phyloP scores from a whole-genome alignment of 192 early-diverging fungal genomes.

The Coemansia sp. region DNA sequence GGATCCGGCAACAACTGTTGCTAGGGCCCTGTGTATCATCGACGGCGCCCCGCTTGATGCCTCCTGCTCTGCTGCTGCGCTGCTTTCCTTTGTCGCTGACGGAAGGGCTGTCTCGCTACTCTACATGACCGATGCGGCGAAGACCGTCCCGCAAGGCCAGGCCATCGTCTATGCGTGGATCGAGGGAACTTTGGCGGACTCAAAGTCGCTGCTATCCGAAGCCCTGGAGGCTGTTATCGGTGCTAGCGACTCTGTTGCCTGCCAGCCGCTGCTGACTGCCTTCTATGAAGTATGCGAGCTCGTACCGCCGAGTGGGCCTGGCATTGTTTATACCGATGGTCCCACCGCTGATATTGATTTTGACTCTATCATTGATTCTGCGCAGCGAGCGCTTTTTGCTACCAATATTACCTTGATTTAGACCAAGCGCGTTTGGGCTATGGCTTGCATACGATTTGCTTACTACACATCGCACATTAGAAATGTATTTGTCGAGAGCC shows the following conservation, averaged over 20 bases:
- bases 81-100: conserved; percentile 17
- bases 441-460: no score
- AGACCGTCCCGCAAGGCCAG: conserved; percentile 31
- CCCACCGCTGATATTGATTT: conserved; percentile 26
- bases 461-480: no score
- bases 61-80: conserved; percentile 24
- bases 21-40: conserved; percentile 52
- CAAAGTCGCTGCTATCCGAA: conserved; percentile 1
- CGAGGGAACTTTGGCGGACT: conserved; percentile 9
- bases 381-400: neutral
- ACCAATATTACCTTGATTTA: no score
- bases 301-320: neutral
- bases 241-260: neutral
- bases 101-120: conserved; percentile 26
- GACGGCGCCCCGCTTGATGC: conserved; percentile 47
- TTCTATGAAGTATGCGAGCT: conserved; percentile 24
- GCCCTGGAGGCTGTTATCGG: conserved; percentile 15
- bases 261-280: conserved; percentile 14
- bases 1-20: conserved; percentile 16
- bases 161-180: conserved; percentile 28
- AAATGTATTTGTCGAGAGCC: no score
- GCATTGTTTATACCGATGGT: conserved; percentile 7
- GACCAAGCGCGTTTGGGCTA: no score
- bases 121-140: conserved; percentile 33
- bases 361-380: conserved; percentile 23